Base-by-base conservation (phyloP, 169 alveolate genomes). In the Eimeria nieschulzi region DNA sequence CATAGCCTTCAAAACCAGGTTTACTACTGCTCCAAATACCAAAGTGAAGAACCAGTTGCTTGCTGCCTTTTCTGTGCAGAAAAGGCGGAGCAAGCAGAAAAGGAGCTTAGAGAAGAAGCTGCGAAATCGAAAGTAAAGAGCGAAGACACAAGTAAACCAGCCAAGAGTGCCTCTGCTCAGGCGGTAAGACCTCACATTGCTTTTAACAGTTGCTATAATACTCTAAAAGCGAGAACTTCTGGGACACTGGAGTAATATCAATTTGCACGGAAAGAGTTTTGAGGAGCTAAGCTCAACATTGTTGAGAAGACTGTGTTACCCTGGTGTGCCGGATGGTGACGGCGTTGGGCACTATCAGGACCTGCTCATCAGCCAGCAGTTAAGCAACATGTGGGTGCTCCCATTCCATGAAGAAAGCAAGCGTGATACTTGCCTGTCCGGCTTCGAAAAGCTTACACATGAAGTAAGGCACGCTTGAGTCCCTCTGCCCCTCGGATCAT, bases 331-430 rank as follows among this genome's bases (percentile, higher is more conserved):
- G 59, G 15, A 71, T 53, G 21, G 25, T 19, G 54, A 46, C 78
- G 19, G 71, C 73, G 23, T 33, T 23, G 61, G n/a, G 71, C 33
- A 39, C 33, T 66, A 12, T n/a, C 61, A 87, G 92, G 92, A 87
- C 64, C 39, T 87, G 71, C 80, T 87, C 63, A 73, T 87, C 54
- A 87, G 80, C 59, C 87, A 87, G 80, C 92, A 87, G 63, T 63
- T 87, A 56, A 87, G 75, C 63, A 79, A 78, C 46, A 78, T 87
- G 84, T 87, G 92, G 92, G 83, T 61, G 56, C 92, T 87, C 63
- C 92, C 92, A 3, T 87, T 87, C 87, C 54, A 72, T 51, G 76
- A 87, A 21, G 92, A 87, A 9, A 21, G 19, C 72, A 73, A 56
- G 68, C 61, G 87, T 54, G 92, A 55, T 17, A 75, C 87, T 55